Evolutionary conservation across 2,329 filamentous ascomycete genomes (phyloP), one percentile per base, ranked within the genome.

Genomic region (Hypoxylon sp.): DNA sequence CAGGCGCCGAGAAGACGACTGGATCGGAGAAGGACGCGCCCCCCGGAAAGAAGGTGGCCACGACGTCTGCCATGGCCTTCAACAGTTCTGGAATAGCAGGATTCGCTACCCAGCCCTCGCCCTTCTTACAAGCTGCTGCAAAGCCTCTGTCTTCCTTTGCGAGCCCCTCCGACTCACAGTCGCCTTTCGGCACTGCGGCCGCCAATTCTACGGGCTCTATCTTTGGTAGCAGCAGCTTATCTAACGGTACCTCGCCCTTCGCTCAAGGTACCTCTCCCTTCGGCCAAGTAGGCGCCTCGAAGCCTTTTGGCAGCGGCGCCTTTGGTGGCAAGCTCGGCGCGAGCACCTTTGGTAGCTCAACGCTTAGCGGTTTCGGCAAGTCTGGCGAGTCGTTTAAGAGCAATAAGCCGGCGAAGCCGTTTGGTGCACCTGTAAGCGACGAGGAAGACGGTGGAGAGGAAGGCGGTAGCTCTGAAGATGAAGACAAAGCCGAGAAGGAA

Each of bases 391-490:
- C 75, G 10, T 74, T 82, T 33, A 81, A 79, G 68, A 84, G 78
- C 55, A 80, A 81, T 58, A 90, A 90, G 72, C 80, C 85, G 11
- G 81, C 83, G 3, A 91, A 85, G 73, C 83, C 91, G 0, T 95
- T 97, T 71, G 92, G 92, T 26, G 89, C 91, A 10, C 85, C 90
- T 1, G 87, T 87, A 33, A 88, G 85, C 57, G 86, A 79, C n/a
- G 74, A 75, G 9, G 74, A 72, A 2, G 76, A 75, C 4, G 75
- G 74, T 8, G 74, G 73, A 5, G 74, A 73, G 9, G 75, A 78
- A 43, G 74, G 79, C 42, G 75, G 74, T 17, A 62, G 60, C 45
- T 53, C 63, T 17, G 77, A 72, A n/a, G 74, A 74, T 23, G 72
- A 71, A 13, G 74, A 77, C 43, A 72, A 78, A 49, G 76, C 76